Conservation (phyloP, 306 rosid genomes). For the Purshia tridentata region DNA sequence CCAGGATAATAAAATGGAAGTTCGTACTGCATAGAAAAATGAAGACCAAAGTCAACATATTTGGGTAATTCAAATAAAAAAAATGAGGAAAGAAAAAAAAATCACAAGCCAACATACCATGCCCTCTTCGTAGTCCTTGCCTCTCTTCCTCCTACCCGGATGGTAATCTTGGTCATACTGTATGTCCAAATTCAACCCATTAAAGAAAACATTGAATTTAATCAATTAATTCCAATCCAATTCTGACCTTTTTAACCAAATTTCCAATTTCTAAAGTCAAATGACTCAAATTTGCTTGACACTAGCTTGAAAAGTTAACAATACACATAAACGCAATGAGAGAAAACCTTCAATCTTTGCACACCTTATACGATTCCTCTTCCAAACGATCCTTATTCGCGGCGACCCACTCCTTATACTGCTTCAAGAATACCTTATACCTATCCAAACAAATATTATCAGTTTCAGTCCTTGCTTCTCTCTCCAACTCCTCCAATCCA, state of each 20-base stretch:
- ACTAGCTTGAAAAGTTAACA: background rate
- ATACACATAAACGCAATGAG: background rate
- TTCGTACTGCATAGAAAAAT: constrained; percentile 78
- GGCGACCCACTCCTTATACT: constrained; percentile 77
- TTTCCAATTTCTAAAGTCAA: background rate
- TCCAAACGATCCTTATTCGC: constrained; percentile 78
- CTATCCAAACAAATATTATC: constrained; percentile 72
- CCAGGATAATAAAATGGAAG: constrained; percentile 97
- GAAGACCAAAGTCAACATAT: constrained; percentile 25
- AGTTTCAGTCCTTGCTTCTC: constrained; percentile 36
- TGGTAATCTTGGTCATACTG: constrained; percentile 92
- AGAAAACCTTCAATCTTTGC: background rate
- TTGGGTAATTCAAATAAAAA: constrained; percentile 3
- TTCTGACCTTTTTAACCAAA: background rate
- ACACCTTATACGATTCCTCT: constrained; percentile 84
- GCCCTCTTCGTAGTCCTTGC: constrained; percentile 91
- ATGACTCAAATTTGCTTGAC: background rate
- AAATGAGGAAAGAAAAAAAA: constrained; percentile 1
- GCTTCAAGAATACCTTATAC: constrained; percentile 86
- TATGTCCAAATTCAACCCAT: constrained; percentile 5
- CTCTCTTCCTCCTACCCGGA: constrained; percentile 96
- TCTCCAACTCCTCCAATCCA: constrained; percentile 50
- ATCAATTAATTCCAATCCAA: background rate
- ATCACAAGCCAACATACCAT: constrained; percentile 51
- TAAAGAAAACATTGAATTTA: background rate